phyloP scores from a whole-genome alignment of 1,139 yeast genomes.

The Saccharomyces pastorianus region DNA sequence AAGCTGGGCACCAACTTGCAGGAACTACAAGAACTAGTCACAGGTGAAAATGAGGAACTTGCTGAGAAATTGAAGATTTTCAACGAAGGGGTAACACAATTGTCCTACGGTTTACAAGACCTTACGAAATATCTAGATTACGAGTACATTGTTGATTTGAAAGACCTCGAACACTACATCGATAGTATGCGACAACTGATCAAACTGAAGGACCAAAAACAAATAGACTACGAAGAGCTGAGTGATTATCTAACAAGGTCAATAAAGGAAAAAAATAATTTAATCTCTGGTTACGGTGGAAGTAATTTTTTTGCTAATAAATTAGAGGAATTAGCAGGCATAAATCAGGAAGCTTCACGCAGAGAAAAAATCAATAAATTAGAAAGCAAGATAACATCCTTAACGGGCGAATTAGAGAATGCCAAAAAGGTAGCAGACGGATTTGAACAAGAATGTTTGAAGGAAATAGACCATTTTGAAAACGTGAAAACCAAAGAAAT shows the following conservation, averaged over 20 bases:
- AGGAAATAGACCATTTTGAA: constrained; percentile 79
- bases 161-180: constrained; percentile 83
- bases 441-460: constrained; percentile 53
- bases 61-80: constrained; percentile 47
- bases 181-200: constrained; percentile 65
- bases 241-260: constrained; percentile 71
- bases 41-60: constrained; percentile 33
- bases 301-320: constrained; percentile 46
- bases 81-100: constrained; percentile 43
- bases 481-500: constrained; percentile 70
- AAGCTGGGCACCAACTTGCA: constrained; percentile 64
- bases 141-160: constrained; percentile 71
- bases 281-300: constrained; percentile 51
- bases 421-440: constrained; percentile 68
- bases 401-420: constrained; percentile 50
- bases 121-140: constrained; percentile 65
- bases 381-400: constrained; percentile 50
- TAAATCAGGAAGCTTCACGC: constrained; percentile 49
- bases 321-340: constrained; percentile 53
- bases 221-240: constrained; percentile 80
- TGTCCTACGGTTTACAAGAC: constrained; percentile 40
- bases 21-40: constrained; percentile 54
- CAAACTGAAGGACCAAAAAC: constrained; percentile 83
- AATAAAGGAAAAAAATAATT: constrained; percentile 51
- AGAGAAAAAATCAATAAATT: constrained; percentile 44